Evolutionary conservation across 1,139 yeast genomes (phyloP).

Genomic region (Spencermartinsiella ligniputridi): DNA sequence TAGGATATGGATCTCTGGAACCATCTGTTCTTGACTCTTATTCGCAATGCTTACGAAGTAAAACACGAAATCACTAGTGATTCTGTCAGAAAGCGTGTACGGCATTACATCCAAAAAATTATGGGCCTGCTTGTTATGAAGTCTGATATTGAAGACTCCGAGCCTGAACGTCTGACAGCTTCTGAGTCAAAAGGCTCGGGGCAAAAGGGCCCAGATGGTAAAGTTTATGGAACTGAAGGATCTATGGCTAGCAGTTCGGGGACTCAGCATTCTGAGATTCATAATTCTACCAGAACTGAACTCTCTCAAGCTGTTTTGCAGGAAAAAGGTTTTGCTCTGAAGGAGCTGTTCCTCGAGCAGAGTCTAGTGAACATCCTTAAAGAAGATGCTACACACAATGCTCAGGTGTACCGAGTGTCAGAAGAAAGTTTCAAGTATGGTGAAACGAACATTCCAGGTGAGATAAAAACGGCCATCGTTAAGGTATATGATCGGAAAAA

Average conservation of each 20-base stretch:
- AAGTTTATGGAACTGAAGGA: background rate
- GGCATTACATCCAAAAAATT: background rate
- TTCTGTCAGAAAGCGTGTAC: background rate
- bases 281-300: background rate
- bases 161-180: too few relatives aligned
- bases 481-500: background rate
- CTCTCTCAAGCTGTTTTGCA: too few relatives aligned
- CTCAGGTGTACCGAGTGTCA: background rate
- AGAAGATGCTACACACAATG: background rate
- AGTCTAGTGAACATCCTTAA: background rate
- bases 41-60: background rate
- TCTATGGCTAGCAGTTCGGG: background rate
- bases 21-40: background rate
- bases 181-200: too few relatives aligned
- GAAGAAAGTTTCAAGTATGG: background rate
- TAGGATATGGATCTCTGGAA: background rate
- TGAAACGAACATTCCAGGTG: background rate
- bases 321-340: background rate
- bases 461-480: background rate
- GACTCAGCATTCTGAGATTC: too few relatives aligned
- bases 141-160: too few relatives aligned
- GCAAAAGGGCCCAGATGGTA: too few relatives aligned
- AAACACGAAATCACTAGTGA: background rate
- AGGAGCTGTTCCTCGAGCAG: background rate
- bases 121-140: too few relatives aligned